Evolutionary conservation across 1,284 basidiomycete species (phyloP), one percentile per base, ranked within the genome.

Genomic region (Cryptococcus neoformans): DNA sequence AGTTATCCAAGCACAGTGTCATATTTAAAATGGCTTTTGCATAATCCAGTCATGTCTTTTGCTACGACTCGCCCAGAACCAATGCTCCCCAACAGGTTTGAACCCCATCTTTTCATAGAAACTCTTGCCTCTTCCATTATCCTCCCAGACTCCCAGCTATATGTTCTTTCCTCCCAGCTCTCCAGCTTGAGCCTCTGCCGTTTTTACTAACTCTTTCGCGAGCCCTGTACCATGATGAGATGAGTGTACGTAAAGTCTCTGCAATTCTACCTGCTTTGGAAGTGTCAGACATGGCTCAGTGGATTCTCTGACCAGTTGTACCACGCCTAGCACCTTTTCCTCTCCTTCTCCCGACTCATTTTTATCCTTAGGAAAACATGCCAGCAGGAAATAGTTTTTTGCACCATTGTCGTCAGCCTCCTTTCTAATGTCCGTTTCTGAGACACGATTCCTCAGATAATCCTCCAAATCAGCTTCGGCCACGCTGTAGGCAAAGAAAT

Each of bases 111-210:
- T 68, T 45, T 65, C 49, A 39, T 71, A 71, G 47, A 71, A 71
- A 47, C 53, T 48, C 21, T 60, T 60, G 3, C 62, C 69, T 28
- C 66, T 49, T 4, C 44, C 46, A 52, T 71, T 71, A 47, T 64
- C 51, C 54, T 71, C 69, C 66, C 67, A 69, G 6, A 67, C 69
- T 4, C 72, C 70, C 7, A 74, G 57, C 68, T 68, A 74, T 5
- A 67, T 53, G 34, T 60, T 57, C 44, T 57, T 46, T 38, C 37
- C 58, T 12, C 67, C 70, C 46, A 60, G 16, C 40, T 61, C 37
- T 40, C 54, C 56, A 6, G 62, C 57, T 12, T 59, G 9, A 10
- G 44, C 49, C 12, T 70, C 54, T 10, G 60, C 62, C 9, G 14
- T 42, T 2, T 41, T 53, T 42, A 75, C 53, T 9, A 72, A 54